Base-by-base conservation (phyloP, 805 yeast genomes). In the Ogataea trehaloabstinens region DNA sequence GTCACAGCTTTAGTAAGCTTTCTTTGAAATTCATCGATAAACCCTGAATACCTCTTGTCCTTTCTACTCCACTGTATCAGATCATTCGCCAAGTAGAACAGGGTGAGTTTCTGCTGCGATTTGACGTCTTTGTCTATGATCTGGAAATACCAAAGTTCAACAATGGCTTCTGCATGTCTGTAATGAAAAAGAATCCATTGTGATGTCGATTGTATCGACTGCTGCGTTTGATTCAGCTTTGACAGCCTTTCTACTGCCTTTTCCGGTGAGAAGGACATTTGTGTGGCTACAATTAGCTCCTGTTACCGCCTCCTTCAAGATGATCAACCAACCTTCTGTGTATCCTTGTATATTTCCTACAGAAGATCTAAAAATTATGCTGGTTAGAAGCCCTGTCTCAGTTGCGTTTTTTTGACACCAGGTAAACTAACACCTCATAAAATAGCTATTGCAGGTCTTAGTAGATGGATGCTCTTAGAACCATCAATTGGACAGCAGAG, bases 31-130 rank as follows among this genome's bases (percentile, higher is more conserved):
- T 78, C 80, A 6, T 60, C 63, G 3, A 82, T 60, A 47, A 82
- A 81, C 34, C 78, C 85, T 4, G 64, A 63, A 39, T 51, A 53
- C 51, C 74, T 78, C 42, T 74, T 70, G 50, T 79, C 77, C 24
- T 82, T 79, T 42, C 80, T 70, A 3, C 89, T 78, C 55, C 84
- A 84, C 60, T 87, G 96, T 1, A 86, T 82, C 17, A 87, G 80
- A 48, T 87, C 96, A 58, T 87, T 87, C 36, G 84, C 82, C 11
- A 87, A 65, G 53, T 87, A 87, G 18, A 87, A 68, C 40, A 83
- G 61, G 2, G 82, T 70, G 36, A 82, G 67, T 42, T 71, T 73
- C 50, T 73, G 40, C 19, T 46, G 17, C n/a, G 41, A 24, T 21
- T 22, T 25, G 6, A 35, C 18, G n/a, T 35, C 42, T 16, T 53